phyloP scores from a whole-genome alignment of 2,329 filamentous ascomycete genomes.

The Calonectria multiphialidica region DNA sequence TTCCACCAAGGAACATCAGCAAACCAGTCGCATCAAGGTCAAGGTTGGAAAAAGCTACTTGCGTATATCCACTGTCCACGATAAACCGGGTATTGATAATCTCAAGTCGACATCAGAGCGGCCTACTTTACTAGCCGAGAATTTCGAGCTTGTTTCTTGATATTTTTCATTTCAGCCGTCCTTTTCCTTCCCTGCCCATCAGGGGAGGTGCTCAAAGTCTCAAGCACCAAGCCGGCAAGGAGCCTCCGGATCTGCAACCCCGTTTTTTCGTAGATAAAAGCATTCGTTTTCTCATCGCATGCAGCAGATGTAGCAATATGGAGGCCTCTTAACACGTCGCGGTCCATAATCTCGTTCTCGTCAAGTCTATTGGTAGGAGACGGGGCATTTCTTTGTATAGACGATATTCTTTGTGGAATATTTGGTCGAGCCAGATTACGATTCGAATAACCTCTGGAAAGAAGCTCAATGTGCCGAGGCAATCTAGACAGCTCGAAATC shows the following conservation, averaged over 20 bases:
- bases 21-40: slow-evolving; percentile 18
- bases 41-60: slow-evolving; percentile 13
- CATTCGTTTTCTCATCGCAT: slow-evolving; percentile 66
- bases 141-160: slow-evolving; percentile 51
- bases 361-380: slow-evolving; percentile 46
- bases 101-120: slow-evolving; percentile 2
- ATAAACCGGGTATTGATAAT: not conserved
- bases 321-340: slow-evolving; percentile 66
- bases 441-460: slow-evolving; percentile 43
- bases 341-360: slow-evolving; percentile 57
- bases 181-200: slow-evolving; percentile 42
- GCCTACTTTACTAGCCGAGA: slow-evolving; percentile 45
- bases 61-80: not conserved
- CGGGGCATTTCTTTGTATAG: slow-evolving; percentile 42
- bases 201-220: slow-evolving; percentile 53
- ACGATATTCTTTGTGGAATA: slow-evolving; percentile 52
- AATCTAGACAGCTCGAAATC: slow-evolving; percentile 14
- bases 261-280: slow-evolving; percentile 63
- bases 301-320: slow-evolving; percentile 68
- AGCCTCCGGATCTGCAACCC: slow-evolving; percentile 67
- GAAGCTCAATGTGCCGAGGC: slow-evolving; percentile 40
- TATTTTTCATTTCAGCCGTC: slow-evolving; percentile 49
- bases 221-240: slow-evolving; percentile 66
- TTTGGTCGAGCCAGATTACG: slow-evolving; percentile 46
- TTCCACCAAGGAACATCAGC: not conserved